These are phyloP conservation scores for Peronospora destructor DNA, from an alignment of 352 stramenopile genomes.

Conservation along the genomic window DNA sequence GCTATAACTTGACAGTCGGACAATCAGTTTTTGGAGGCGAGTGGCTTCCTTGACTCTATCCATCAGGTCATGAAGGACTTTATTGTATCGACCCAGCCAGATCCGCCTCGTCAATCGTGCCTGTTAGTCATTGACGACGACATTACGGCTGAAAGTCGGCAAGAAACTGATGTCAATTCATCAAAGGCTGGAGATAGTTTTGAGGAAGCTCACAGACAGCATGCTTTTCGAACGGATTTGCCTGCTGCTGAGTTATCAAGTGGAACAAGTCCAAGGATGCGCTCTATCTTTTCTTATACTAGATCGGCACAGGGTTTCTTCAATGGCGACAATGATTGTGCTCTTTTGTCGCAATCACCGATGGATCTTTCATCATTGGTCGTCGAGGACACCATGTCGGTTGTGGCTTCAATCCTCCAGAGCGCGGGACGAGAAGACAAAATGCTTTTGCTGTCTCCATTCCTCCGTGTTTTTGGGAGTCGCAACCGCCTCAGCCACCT, in stretches of 20 bases:
- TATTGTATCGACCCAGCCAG: constrained; percentile 32
- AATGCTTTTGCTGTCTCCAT: constrained; percentile 52
- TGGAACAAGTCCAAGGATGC: constrained; percentile 25
- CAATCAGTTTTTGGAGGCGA: constrained; percentile 65
- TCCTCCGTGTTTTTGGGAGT: constrained; percentile 61
- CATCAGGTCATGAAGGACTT: constrained; percentile 74
- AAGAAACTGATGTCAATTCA: constrained; percentile 30
- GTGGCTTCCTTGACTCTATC: constrained; percentile 72
- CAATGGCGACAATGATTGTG: constrained; percentile 28
- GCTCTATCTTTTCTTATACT: constrained; percentile 33
- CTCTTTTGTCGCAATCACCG: constrained; percentile 17
- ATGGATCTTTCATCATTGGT: constrained; percentile 48
- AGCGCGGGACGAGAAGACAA: constrained; percentile 72
- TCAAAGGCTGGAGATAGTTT: constrained; percentile 18
- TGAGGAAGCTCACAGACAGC: constrained; percentile 27
- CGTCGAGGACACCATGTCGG: constrained; percentile 62
- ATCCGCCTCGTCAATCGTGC: constrained; percentile 20
- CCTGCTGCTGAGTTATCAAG: constrained; percentile 8
- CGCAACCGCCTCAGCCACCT: constrained; percentile 50
- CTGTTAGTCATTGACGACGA: constrained; percentile 64
- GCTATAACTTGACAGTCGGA: constrained; percentile 39
- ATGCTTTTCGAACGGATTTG: constrained; percentile 14
- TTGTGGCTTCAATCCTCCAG: constrained; percentile 72
- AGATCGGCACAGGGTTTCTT: constrained; percentile 43
- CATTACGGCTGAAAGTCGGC: constrained; percentile 57